A percentile compares a stretch with the other conserved stretches of the same genome.
phyloP scores from a whole-genome alignment of 225 moss, liverwort and hornwort genomes.

The Straminergon stramineum region DNA sequence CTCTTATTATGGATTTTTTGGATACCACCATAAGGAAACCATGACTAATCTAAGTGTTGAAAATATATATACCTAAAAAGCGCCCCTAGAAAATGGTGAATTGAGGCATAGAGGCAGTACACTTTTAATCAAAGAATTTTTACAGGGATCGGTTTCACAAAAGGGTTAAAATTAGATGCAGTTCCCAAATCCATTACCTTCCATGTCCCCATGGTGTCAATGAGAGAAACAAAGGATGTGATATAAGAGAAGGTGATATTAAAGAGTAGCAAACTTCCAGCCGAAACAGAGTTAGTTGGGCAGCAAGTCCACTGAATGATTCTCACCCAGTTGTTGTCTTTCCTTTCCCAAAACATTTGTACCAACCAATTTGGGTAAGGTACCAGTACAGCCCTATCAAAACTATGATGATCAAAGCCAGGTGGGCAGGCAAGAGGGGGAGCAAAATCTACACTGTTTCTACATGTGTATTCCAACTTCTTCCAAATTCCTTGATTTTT shows the following conservation, averaged over 20 bases:
- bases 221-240: background rate
- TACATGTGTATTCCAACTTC: background rate
- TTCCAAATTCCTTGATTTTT: background rate
- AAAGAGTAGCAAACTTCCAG: background rate
- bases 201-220: background rate
- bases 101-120: too few species aligned
- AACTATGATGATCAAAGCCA: background rate
- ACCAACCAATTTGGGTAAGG: background rate
- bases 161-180: background rate
- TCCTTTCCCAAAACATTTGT: background rate
- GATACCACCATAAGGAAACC: background rate
- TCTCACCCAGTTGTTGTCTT: background rate
- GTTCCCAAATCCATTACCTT: too few species aligned
- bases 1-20: accelerated
- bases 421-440: background rate
- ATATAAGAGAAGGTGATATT: background rate
- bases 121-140: background rate
- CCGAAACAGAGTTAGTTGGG: background rate
- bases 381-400: background rate
- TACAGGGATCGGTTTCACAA: accelerated
- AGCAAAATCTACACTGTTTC: accelerated
- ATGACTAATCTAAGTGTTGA: background rate
- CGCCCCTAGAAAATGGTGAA: accelerated
- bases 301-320: background rate
- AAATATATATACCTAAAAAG: background rate